Percentiles rank a stretch among this genome's conserved stretches.
phyloP scores from a whole-genome alignment of 805 yeast species.

The Hanseniaspora guilliermondii region DNA sequence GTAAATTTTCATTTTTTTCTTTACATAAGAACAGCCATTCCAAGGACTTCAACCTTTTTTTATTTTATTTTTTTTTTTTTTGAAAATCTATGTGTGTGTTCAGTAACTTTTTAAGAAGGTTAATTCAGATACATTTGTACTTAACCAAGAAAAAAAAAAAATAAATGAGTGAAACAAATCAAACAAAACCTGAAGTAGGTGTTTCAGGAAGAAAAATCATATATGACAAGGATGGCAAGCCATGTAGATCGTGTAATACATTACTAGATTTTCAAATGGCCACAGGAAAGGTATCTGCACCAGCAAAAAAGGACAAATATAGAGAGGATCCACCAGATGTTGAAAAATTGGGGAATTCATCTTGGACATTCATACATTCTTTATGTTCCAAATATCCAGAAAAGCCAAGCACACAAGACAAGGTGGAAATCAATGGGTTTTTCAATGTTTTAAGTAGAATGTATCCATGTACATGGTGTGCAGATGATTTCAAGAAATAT shows the following conservation, averaged over 20 bases:
- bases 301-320: constrained; percentile 24
- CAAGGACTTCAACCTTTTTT: too few relatives aligned
- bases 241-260: constrained; percentile 85
- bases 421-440: constrained; percentile 60
- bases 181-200: background rate
- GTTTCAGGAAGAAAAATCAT: constrained; percentile 19
- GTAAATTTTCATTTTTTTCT: too few relatives aligned
- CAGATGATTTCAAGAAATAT: constrained; percentile 63
- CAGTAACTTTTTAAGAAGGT: background rate
- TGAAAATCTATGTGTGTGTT: background rate
- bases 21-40: too few relatives aligned
- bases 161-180: background rate
- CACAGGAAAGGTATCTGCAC: constrained; percentile 23
- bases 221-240: constrained; percentile 81
- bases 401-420: constrained; percentile 47
- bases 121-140: too few relatives aligned
- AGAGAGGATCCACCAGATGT: constrained; percentile 80
- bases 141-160: background rate
- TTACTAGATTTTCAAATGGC: constrained; percentile 68
- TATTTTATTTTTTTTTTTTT: background rate
- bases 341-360: constrained; percentile 60
- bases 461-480: constrained; percentile 93
- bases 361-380: constrained; percentile 88
- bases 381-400: constrained; percentile 83
- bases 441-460: constrained; percentile 58